phyloP scores from a whole-genome alignment of 495 filamentous ascomycete genomes.

The Penicillium herquei region DNA sequence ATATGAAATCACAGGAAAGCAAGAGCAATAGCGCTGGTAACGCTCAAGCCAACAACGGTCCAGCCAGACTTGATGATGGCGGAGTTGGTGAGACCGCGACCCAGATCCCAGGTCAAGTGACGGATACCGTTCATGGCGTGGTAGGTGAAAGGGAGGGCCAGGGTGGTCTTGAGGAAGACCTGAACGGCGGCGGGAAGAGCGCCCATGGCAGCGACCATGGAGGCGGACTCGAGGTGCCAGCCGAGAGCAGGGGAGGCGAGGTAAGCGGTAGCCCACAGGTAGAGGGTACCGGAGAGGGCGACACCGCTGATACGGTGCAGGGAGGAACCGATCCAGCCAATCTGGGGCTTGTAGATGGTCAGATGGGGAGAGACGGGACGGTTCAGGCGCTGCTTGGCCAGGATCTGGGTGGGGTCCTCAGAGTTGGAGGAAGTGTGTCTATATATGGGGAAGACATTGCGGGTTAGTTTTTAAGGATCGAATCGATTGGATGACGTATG shows the following conservation, averaged over 20 bases:
- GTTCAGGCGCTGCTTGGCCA: conserved; percentile 75
- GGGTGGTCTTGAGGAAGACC: conserved; percentile 65
- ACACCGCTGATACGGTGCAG: conserved; percentile 81
- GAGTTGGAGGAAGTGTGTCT: conserved; percentile 56
- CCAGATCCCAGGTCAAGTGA: conserved; percentile 85
- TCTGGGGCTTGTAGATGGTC: conserved; percentile 80
- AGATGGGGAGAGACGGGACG: conserved; percentile 91
- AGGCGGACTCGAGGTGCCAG: conserved; percentile 79
- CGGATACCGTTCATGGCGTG: conserved; percentile 85
- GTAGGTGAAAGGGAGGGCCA: conserved; percentile 84
- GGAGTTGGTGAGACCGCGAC: conserved; percentile 63
- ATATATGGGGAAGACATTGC: neutral
- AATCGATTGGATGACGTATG: conserved; percentile 32
- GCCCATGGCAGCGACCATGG: conserved; percentile 74
- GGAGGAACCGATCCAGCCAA: conserved; percentile 76
- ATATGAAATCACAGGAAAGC: conserved; percentile 49
- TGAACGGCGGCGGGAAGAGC: conserved; percentile 68
- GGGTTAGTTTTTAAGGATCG: conserved; percentile 14
- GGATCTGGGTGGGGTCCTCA: conserved; percentile 64
- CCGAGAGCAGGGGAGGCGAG: conserved; percentile 77
- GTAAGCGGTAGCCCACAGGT: conserved; percentile 82
- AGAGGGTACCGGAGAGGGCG: conserved; percentile 69
- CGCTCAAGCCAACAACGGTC: conserved; percentile 66
- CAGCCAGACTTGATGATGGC: conserved; percentile 74
- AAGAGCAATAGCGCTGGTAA: conserved; percentile 60